Evolutionary conservation across 441 rosid genomes (phyloP), one percentile per base, ranked within the genome.

Genomic region (Breynia disticha): DNA sequence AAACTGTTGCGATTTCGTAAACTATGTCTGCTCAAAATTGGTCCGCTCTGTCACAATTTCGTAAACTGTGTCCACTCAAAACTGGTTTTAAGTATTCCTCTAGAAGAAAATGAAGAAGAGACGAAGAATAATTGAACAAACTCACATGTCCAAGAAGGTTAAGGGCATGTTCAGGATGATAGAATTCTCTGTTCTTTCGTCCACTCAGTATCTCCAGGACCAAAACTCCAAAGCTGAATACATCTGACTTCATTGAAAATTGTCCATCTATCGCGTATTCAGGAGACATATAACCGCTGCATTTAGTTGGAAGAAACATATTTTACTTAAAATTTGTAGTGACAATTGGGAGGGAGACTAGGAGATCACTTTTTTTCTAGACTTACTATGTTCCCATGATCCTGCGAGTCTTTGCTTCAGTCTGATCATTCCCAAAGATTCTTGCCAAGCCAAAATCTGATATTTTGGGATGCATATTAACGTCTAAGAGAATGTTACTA

Each of bases 371-470:
- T 24, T 24, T 3, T 24, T 24, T 24, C 11, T 32, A 11, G 53
- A 46, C 64, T 46, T 65, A 56, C 61, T 44, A 52, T 11, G 75
- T 62, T 20, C 74, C 74, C 21, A 53, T 64, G 1, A 65, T 44
- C 24, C 63, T 54, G 3, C 45, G 17, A 4, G 70, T 70, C 0
- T 49, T 61, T 5, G 11, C 67, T 20, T 42, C 52, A 2, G 18
- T 19, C 5, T 62, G 52, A 16, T 55, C 49, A 7, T 37, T 52
- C 1, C 51, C 50, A 21, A 62, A 62, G 1, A 7, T 17, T 42
- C 68, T 61, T 1, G 76, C 64, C 43, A 61, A 1, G 16, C 69
- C 72, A 21, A 63, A 67, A 21, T 71, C 72, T 16, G 66, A 67
- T 18, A 71, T 65, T 35, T 67, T 64, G 1, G 64, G 70, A 55